These are phyloP conservation scores for Gaeumannomyces tritici DNA, from an alignment of 2,329 filamentous ascomycete species.

Conservation along the genomic window DNA sequence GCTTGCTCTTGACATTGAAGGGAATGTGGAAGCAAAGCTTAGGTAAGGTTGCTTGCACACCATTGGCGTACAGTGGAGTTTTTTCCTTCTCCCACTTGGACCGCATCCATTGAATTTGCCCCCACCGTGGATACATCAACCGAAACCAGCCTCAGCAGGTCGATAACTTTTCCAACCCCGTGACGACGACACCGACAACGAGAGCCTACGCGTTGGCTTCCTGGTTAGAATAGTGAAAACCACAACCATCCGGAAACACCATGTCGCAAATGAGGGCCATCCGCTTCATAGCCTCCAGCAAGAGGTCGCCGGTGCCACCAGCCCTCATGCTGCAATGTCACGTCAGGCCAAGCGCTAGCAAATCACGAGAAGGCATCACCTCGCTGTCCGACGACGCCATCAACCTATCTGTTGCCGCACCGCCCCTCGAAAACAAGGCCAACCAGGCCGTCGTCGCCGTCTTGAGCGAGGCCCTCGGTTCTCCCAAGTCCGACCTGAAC, in stretches of 20 bases:
- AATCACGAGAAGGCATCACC: slow-evolving; percentile 49
- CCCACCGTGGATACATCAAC: too few relatives aligned
- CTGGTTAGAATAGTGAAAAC: background rate
- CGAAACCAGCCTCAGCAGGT: too few relatives aligned
- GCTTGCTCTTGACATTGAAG: too few relatives aligned
- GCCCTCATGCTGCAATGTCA: slow-evolving; percentile 53
- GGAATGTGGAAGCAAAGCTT: too few relatives aligned
- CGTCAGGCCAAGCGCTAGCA: slow-evolving; percentile 57
- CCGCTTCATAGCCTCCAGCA: slow-evolving; percentile 36
- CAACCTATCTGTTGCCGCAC: slow-evolving; percentile 57
- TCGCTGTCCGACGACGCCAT: slow-evolving; percentile 46
- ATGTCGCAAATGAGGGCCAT: slow-evolving; percentile 23
- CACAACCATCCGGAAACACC: background rate
- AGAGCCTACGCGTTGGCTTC: background rate
- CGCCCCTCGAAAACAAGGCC: slow-evolving; percentile 56
- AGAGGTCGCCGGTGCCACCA: slow-evolving; percentile 31
- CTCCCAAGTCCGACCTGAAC: slow-evolving; percentile 54
- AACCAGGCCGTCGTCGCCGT: slow-evolving; percentile 57
- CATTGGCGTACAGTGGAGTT: too few relatives aligned
- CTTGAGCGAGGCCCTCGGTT: slow-evolving; percentile 47
- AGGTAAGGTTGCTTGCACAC: too few relatives aligned
- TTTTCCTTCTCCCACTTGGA: too few relatives aligned
- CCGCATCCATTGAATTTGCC: too few relatives aligned
- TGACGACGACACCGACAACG: too few relatives aligned
- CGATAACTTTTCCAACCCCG: too few relatives aligned